These are phyloP conservation scores for Macroventuria anomochaeta DNA, from an alignment of 2,329 filamentous ascomycete species.

Conservation along the genomic window DNA sequence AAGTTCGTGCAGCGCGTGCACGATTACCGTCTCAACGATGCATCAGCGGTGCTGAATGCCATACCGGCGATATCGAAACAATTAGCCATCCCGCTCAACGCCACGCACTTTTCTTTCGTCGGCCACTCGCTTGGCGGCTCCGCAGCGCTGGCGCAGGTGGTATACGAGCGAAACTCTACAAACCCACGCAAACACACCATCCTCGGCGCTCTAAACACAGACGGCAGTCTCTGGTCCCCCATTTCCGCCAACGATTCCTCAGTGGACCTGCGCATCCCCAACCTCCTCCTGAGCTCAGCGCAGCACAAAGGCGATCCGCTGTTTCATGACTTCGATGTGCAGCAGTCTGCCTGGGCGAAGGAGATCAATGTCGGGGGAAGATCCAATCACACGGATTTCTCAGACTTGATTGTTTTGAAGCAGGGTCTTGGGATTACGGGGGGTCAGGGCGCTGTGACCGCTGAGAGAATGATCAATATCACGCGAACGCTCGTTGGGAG, in stretches of 20 bases:
- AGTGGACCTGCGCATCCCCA: neutral
- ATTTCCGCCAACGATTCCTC: neutral
- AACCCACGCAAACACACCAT: neutral
- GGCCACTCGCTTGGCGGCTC: constrained; percentile 27
- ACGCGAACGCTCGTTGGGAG: constrained; percentile 12
- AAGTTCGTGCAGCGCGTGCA: neutral
- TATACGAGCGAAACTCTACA: constrained; percentile 11
- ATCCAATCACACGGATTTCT: constrained; percentile 23
- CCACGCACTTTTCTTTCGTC: constrained; percentile 22
- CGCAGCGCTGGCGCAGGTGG: constrained; percentile 16
- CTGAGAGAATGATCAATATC: constrained; percentile 16
- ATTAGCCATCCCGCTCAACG: constrained; percentile 14
- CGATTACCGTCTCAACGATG: constrained; percentile 17
- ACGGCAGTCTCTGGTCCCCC: neutral
- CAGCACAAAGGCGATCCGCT: constrained; percentile 13
- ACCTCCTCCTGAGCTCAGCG: neutral
- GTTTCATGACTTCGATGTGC: constrained; percentile 15
- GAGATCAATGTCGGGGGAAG: constrained; percentile 10
- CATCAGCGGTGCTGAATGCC: constrained; percentile 14
- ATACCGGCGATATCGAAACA: neutral
- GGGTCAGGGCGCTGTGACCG: constrained; percentile 9
- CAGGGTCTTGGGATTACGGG: constrained; percentile 16
- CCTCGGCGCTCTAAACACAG: neutral
- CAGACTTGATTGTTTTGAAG: constrained; percentile 21
- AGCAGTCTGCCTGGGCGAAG: constrained; percentile 18